Base-by-base conservation (phyloP, 2,329 filamentous ascomycete genomes). In the Arthrobotrys sphaeroides region DNA sequence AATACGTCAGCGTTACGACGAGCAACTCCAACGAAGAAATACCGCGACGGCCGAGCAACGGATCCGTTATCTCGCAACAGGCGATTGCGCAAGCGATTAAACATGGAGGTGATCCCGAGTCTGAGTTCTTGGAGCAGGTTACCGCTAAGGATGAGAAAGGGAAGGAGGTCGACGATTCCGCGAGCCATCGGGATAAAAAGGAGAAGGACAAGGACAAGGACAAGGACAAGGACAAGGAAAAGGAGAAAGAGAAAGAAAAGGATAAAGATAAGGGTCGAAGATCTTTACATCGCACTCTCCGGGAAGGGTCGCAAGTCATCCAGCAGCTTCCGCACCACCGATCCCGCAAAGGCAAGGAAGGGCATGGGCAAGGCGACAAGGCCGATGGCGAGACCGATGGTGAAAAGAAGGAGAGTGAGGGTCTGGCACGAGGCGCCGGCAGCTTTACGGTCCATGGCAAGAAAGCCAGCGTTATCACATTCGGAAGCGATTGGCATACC, bases 401-500 rank as follows among this genome's bases (percentile, higher is more conserved):
- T 9, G 87, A 88, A 33, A 87, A 88, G 16, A 84, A 80, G 55
- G 86, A 80, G 72, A 91, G 81, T 38, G 91, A 92, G 78, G 89
- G 91, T 9, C 85, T 99, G 10, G 86, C 91, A 5, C 89, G 95
- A 53, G 90, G 91, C 10, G 89, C 91, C 10, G 93, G 93, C 3
- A 96, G 92, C 79, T 99, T 99, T 82, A 96, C 95, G 2, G 90
- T 99, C 2, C 95, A 99, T 80, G 78, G 95, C 75, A 99, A 98
- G 85, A 98, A 99, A 83, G 95, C 95, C 1, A 97, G 93, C 0
- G 92, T 99, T 67, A 92, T 99, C 78, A 96, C 92, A n/a, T 96
- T 99, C 81, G 93, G 94, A 6, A 89, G 90, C n/a, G 94, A 97
- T 79, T 90, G 97, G 84, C 90, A 94, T 80, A 90, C 87, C 73